phyloP scores from a whole-genome alignment of 164 flowering plant species.

The Chimonanthus praecox region DNA sequence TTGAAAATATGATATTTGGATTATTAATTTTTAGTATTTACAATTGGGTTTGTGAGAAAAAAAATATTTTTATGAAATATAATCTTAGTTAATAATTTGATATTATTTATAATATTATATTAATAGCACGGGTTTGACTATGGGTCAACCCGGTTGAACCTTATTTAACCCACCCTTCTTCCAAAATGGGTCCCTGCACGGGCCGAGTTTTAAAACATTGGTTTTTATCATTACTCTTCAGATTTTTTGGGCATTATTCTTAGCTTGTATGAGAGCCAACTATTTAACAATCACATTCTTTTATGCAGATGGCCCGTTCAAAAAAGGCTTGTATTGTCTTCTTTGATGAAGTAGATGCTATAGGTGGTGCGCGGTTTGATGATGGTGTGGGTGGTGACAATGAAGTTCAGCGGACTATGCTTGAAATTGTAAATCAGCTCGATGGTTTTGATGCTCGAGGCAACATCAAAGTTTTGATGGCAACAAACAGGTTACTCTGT shows the following conservation, averaged over 20 bases:
- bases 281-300: not conserved
- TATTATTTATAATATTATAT: no score
- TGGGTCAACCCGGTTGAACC: no score
- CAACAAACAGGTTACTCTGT: slow-evolving; percentile 70
- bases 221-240: not conserved
- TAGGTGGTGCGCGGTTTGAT: slow-evolving; percentile 96
- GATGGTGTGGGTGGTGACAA: slow-evolving; percentile 98
- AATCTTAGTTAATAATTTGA: no score
- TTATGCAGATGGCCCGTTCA: slow-evolving; percentile 91
- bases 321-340: slow-evolving; percentile 95
- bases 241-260: not conserved
- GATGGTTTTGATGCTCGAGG: slow-evolving; percentile 99
- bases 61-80: no score
- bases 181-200: no score
- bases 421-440: slow-evolving; percentile 96
- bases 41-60: no score
- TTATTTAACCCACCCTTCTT: no score
- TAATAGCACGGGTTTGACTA: no score
- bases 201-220: no score
- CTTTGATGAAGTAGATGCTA: slow-evolving; percentile 98
- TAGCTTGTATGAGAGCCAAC: not conserved
- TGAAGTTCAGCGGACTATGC: slow-evolving; percentile 98
- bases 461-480: slow-evolving; percentile 95
- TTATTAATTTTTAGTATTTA: no score
- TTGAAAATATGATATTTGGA: no score